Percentiles rank a stretch among this genome's conserved stretches.
These are phyloP conservation scores for Aquanectria penicillioides DNA, from an alignment of 2,329 filamentous ascomycete genomes.

Conservation along the genomic window DNA sequence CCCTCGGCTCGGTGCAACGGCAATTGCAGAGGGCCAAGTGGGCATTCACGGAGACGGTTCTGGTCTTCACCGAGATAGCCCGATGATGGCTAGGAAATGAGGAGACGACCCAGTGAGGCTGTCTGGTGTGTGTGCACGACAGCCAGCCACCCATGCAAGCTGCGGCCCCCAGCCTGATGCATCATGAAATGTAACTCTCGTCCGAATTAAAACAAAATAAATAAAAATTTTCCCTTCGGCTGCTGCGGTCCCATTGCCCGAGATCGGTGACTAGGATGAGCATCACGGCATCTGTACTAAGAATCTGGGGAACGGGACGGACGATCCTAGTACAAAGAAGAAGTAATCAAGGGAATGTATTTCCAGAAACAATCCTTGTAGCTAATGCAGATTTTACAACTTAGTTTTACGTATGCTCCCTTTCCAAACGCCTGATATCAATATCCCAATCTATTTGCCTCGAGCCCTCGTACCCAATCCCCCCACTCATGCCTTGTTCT, in stretches of 20 bases:
- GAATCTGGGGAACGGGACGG: conserved; percentile 12
- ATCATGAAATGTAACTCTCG: conserved; percentile 2
- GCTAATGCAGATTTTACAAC: conserved; percentile 12
- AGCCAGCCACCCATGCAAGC: conserved; percentile 19
- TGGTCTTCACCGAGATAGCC: conserved; percentile 25
- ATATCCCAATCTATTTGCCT: conserved; percentile 5
- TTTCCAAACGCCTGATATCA: conserved; percentile 29
- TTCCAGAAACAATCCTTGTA: conserved; percentile 6
- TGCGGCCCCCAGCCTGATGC: conserved; percentile 19
- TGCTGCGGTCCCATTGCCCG: neutral
- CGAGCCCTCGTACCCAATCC: neutral
- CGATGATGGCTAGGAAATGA: conserved; percentile 21
- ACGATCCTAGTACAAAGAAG: neutral
- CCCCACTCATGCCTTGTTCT: neutral
- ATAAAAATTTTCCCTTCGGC: neutral
- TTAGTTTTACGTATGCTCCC: conserved; percentile 6
- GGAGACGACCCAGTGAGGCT: conserved; percentile 12
- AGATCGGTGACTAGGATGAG: neutral
- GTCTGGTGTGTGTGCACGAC: conserved; percentile 6
- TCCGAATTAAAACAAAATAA: no score
- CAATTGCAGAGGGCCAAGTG: neutral
- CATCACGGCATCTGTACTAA: conserved; percentile 1
- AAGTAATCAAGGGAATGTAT: conserved; percentile 4
- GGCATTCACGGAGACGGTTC: neutral
- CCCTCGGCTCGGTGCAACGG: conserved; percentile 12